Evolutionary conservation across 148 eudicot species (phyloP).

Genomic region (Suaeda aralocaspica): DNA sequence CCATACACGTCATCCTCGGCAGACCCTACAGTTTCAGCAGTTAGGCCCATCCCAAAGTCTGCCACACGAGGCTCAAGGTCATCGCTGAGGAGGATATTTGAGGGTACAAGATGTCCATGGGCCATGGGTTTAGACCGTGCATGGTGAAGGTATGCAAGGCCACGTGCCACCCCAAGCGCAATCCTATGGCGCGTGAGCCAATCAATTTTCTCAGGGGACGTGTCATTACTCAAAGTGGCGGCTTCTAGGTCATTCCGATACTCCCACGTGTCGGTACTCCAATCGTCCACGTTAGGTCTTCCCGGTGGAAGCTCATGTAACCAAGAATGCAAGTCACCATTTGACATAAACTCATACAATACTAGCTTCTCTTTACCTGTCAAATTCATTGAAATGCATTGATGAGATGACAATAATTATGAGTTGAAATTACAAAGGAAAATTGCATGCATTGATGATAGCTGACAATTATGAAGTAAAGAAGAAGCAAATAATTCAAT

Average conservation of each 20-base stretch:
- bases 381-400: constrained; percentile 16
- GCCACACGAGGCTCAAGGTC: constrained; percentile 74
- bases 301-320: constrained; percentile 90
- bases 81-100: constrained; percentile 63
- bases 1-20: constrained; percentile 62
- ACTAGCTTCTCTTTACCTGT: constrained; percentile 83
- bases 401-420: constrained; percentile 15
- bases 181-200: constrained; percentile 87
- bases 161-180: constrained; percentile 88
- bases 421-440: constrained; percentile 4
- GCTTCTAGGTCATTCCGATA: constrained; percentile 27
- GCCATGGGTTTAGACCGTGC: constrained; percentile 69
- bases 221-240: constrained; percentile 15
- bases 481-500: background rate
- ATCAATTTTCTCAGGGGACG: constrained; percentile 49
- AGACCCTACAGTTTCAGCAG: constrained; percentile 25
- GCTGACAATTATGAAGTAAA: constrained; percentile 4
- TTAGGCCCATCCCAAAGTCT: constrained; percentile 48
- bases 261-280: constrained; percentile 98
- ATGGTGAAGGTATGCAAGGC: constrained; percentile 92
- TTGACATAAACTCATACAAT: constrained; percentile 74
- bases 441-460: background rate
- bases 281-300: constrained; percentile 67
- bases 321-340: constrained; percentile 89
- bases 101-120: constrained; percentile 85